A percentile compares a stretch with the other conserved stretches of the same genome.
These are phyloP conservation scores for Fraxinus xanthoxyloides DNA, from an alignment of 305 asterid species.

Conservation along the genomic window DNA sequence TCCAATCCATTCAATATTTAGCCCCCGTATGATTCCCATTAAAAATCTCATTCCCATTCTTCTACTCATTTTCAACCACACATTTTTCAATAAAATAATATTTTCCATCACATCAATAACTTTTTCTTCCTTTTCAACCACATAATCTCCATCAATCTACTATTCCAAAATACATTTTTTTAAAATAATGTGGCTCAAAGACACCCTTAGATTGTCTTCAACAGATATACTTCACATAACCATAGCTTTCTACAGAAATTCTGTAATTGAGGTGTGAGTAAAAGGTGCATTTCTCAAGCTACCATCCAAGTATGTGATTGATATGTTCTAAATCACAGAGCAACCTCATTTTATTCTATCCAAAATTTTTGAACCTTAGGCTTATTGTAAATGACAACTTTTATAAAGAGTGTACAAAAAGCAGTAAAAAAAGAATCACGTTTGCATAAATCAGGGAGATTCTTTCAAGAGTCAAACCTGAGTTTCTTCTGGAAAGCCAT, in stretches of 20 bases:
- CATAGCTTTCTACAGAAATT: background rate
- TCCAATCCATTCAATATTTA: no score
- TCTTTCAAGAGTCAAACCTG: background rate
- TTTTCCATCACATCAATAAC: no score
- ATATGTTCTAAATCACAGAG: background rate
- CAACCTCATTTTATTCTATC: background rate
- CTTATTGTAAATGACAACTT: background rate
- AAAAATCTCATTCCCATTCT: no score
- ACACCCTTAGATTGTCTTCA: background rate
- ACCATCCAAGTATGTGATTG: background rate
- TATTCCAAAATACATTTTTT: no score
- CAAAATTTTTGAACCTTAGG: background rate
- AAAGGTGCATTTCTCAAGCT: background rate
- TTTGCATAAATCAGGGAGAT: background rate
- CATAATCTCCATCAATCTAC: no score
- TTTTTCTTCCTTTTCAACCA: no score
- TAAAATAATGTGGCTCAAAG: no score
- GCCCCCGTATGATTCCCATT: no score
- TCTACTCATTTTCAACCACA: no score
- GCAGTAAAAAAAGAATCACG: background rate
- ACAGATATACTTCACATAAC: background rate
- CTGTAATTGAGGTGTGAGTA: background rate
- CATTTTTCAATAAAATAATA: no score
- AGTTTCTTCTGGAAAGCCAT: constrained; percentile 4
- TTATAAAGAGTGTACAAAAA: background rate